Evolutionary conservation across 2,329 filamentous ascomycete genomes (phyloP).

Genomic region (Waltergamsia citrina): DNA sequence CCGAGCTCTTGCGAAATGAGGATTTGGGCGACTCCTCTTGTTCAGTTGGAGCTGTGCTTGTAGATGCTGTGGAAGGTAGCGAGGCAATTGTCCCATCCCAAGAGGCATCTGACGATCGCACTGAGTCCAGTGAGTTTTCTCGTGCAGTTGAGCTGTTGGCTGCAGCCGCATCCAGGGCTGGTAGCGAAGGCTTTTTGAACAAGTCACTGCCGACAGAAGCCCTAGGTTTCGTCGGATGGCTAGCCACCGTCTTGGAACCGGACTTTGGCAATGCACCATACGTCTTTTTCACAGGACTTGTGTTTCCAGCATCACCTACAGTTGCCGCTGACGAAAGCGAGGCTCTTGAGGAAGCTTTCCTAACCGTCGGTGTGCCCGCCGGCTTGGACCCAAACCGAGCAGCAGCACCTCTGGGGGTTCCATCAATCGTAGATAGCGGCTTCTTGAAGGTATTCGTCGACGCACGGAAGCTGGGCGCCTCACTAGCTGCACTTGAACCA

Average conservation of each 20-base stretch:
- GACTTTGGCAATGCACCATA: constrained; percentile 20
- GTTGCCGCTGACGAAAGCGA: constrained; percentile 10
- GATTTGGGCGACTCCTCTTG: constrained; percentile 12
- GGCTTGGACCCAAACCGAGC: too few relatives aligned
- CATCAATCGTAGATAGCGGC: constrained; percentile 30
- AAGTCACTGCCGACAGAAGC: constrained; percentile 44
- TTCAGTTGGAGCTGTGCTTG: constrained; percentile 8
- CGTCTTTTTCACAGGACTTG: constrained; percentile 28
- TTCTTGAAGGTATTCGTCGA: constrained; percentile 33
- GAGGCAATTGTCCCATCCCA: constrained; percentile 21
- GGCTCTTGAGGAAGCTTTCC: constrained; percentile 13
- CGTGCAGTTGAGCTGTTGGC: constrained; percentile 6
- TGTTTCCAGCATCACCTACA: constrained; percentile 15
- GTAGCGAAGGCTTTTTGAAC: constrained; percentile 44
- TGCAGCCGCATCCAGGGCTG: constrained; percentile 21
- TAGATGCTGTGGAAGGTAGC: constrained; percentile 8
- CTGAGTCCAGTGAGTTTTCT: constrained; percentile 8
- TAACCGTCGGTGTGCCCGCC: constrained; percentile 13
- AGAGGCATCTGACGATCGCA: constrained; percentile 5
- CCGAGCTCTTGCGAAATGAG: constrained; percentile 56
- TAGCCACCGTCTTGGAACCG: constrained; percentile 35
- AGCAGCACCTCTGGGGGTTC: too few relatives aligned
- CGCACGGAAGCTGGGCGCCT: constrained; percentile 32
- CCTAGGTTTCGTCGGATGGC: constrained; percentile 36
- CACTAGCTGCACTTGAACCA: constrained; percentile 42